phyloP scores from a whole-genome alignment of 2,329 filamentous ascomycete genomes.

The Colletotrichum tanaceti region DNA sequence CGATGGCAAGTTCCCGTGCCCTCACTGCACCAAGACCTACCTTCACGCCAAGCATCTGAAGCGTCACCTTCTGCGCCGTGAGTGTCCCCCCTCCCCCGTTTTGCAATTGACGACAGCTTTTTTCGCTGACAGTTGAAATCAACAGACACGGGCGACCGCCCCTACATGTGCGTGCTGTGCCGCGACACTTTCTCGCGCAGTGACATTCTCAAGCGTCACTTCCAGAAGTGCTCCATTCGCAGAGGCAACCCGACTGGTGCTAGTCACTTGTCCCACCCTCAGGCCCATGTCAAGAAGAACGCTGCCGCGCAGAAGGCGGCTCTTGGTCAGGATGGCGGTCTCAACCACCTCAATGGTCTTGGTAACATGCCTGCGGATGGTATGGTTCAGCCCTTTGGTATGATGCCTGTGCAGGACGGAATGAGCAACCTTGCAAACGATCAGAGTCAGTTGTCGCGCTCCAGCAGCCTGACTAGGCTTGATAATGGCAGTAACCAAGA shows the following conservation, averaged over 20 bases:
- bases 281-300: constrained; percentile 87
- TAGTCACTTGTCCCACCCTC: constrained; percentile 92
- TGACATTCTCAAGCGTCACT: constrained; percentile 98
- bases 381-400: constrained; percentile 66
- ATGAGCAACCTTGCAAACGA: constrained; percentile 70
- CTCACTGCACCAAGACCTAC: constrained; percentile 98
- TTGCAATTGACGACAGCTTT: constrained; percentile 27
- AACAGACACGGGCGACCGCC: constrained; percentile 93
- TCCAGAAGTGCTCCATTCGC: constrained; percentile 97
- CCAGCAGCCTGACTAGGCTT: constrained; percentile 69
- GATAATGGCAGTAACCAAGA: constrained; percentile 68
- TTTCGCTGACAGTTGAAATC: constrained; percentile 30
- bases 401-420: constrained; percentile 68
- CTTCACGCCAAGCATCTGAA: constrained; percentile 97
- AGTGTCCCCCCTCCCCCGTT: constrained; percentile 59
- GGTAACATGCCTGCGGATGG: constrained; percentile 68
- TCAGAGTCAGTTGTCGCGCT: constrained; percentile 71
- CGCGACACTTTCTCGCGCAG: constrained; percentile 98
- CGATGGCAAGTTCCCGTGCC: constrained; percentile 97
- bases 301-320: constrained; percentile 69
- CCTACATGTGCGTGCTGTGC: constrained; percentile 98
- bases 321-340: constrained; percentile 63
- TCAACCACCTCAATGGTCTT: constrained; percentile 72
- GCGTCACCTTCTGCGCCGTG: constrained; percentile 94
- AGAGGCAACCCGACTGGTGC: constrained; percentile 95